Conservation (phyloP, 208 protist genomes). For the Leishmania braziliensis region DNA sequence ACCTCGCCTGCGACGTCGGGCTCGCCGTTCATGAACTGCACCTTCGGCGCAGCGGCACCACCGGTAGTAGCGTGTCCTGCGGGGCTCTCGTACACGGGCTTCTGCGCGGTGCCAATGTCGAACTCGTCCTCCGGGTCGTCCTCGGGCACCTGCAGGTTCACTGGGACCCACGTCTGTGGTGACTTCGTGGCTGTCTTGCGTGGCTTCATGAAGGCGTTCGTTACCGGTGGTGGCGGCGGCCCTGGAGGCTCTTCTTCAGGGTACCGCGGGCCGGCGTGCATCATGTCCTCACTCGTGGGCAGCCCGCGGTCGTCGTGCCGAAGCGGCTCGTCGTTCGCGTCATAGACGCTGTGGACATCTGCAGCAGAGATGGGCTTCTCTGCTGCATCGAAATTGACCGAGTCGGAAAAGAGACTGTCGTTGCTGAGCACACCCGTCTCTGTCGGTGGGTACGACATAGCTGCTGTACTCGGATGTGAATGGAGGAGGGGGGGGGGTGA, state of each 20-base stretch:
- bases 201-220: slow-evolving; percentile 61
- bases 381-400: slow-evolving; percentile 57
- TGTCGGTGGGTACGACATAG: slow-evolving; percentile 62
- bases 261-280: slow-evolving; percentile 11
- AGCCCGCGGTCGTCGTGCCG: slow-evolving; percentile 8
- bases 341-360: slow-evolving; percentile 4
- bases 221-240: slow-evolving; percentile 19
- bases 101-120: slow-evolving; percentile 55
- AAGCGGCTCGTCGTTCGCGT: slow-evolving; percentile 1
- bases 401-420: slow-evolving; percentile 75
- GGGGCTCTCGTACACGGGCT: slow-evolving; percentile 42
- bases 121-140: slow-evolving; percentile 83
- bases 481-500: not conserved
- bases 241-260: slow-evolving; percentile 25
- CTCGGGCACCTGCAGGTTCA: slow-evolving; percentile 41
- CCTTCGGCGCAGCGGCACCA: not conserved
- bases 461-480: not conserved
- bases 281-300: slow-evolving; percentile 16
- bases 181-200: slow-evolving; percentile 40
- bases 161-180: slow-evolving; percentile 44
- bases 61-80: not conserved
- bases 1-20: slow-evolving; percentile 68
- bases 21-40: slow-evolving; percentile 68
- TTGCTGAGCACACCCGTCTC: slow-evolving; percentile 66
- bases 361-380: slow-evolving; percentile 46